phyloP scores from a whole-genome alignment of 2,329 filamentous ascomycete genomes.

The Pseudogymnoascus verrucosus region DNA sequence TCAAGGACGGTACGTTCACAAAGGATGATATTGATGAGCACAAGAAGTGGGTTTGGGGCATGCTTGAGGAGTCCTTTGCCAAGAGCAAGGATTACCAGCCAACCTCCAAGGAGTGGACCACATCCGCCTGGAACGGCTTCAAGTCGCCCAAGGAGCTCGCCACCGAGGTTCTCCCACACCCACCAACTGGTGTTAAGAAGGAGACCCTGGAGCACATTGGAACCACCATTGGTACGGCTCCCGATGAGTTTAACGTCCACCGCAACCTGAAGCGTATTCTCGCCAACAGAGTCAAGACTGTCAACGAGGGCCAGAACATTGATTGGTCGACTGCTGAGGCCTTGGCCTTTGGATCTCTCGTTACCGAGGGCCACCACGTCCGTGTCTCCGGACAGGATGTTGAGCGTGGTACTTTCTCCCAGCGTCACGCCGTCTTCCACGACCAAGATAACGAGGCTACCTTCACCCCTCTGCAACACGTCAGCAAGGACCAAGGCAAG shows the following conservation, averaged over 20 bases:
- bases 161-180: slow-evolving; percentile 86
- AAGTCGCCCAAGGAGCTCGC: slow-evolving; percentile 97
- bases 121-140: slow-evolving; percentile 98
- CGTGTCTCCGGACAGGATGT: slow-evolving; percentile 98
- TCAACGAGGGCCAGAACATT: slow-evolving; percentile 85
- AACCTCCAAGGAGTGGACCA: slow-evolving; percentile 95
- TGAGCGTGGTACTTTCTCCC: slow-evolving; percentile 98
- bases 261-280: slow-evolving; percentile 97
- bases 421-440: slow-evolving; percentile 93
- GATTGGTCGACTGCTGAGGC: slow-evolving; percentile 98
- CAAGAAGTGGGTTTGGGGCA: slow-evolving; percentile 99
- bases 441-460: slow-evolving; percentile 92
- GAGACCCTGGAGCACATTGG: slow-evolving; percentile 75
- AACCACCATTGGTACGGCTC: slow-evolving; percentile 66
- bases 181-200: slow-evolving; percentile 70
- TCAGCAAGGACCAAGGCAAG: slow-evolving; percentile 85
- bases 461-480: slow-evolving; percentile 83
- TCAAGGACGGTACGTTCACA: slow-evolving; percentile 89
- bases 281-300: slow-evolving; percentile 79
- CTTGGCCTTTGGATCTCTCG: slow-evolving; percentile 85
- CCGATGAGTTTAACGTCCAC: slow-evolving; percentile 83
- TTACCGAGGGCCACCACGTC: slow-evolving; percentile 90
- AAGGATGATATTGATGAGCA: slow-evolving; percentile 98
- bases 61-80: slow-evolving; percentile 95
- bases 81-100: slow-evolving; percentile 97